phyloP scores from a whole-genome alignment of 2,329 filamentous ascomycete genomes.

The Fusarium annulatum region DNA sequence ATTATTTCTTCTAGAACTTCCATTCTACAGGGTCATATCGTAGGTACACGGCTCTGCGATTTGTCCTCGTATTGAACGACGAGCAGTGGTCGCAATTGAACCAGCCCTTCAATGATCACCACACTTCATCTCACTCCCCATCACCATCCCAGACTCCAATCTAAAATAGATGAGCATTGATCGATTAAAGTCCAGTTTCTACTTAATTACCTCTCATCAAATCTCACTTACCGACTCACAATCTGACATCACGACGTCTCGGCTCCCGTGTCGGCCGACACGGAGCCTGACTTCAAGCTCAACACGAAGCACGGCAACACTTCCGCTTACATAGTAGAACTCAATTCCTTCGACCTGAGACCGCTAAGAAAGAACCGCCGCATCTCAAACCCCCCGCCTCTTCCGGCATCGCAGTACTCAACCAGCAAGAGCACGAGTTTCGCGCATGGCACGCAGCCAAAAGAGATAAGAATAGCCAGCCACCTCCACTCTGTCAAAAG shows the following conservation, averaged over 20 bases:
- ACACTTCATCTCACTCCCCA: background rate
- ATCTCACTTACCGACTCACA: background rate
- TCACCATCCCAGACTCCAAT: too few species aligned
- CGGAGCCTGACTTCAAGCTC: background rate
- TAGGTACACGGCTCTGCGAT: background rate
- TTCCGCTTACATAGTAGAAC: background rate
- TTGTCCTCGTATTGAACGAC: background rate
- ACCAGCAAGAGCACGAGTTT: background rate
- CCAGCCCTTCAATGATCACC: background rate
- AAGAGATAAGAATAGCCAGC: background rate
- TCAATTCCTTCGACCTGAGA: background rate
- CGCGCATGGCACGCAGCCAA: background rate
- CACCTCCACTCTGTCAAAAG: background rate
- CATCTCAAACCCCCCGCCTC: background rate
- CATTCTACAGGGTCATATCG: accelerated
- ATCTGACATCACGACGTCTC: background rate
- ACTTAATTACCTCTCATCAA: accelerated
- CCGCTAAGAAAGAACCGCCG: background rate
- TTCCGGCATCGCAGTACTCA: background rate
- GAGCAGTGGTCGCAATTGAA: background rate
- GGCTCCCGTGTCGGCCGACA: background rate
- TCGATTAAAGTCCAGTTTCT: accelerated
- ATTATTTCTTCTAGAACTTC: accelerated
- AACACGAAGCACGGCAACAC: background rate
- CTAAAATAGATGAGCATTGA: background rate